Base-by-base conservation (phyloP, 1,284 basidiomycete genomes). In the Tremellales sp. region DNA sequence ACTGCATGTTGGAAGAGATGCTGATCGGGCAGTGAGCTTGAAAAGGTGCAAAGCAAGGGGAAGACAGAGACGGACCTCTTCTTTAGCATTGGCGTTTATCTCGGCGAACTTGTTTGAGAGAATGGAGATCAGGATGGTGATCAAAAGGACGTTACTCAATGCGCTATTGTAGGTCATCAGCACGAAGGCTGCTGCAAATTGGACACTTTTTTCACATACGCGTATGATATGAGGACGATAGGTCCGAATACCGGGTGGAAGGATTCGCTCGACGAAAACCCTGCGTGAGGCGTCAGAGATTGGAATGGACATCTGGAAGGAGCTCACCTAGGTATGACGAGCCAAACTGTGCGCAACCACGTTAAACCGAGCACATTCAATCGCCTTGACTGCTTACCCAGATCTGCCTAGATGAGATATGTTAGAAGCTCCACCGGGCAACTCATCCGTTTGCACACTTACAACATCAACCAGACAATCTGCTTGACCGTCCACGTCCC, bases 1-100 rank as follows among this genome's bases (percentile, higher is more conserved):
- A 95, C 87, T 2, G 88, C 81, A 60, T 81, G 84, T 70, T 94
- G 88, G 72, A 89, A 95, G 32, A 94, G 75, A 71, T 89, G 87
- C 83, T 90, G 57, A 4, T 39, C 9, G 6, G 25, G 16, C 12
- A 10, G 18, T 14, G 14, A 47, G 28, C 28, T 21, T 27, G 5
- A 36, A 43, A n/a, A 34, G 37, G 10, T 8, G n/a, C 46, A 39
- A 43, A 18, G 26, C 40, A 42, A 42, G 29, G 41, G 4, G 10
- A 10, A 21, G 22, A 29, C 50, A 22, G 32, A 19, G 29, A 35
- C 46, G 69, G 41, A 85, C 85, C 77, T 91, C 88, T 73, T 86
- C 80, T 87, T 57, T 84, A 6, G 86, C 86, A 71, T 89, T 89
- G 81, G 80, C 76, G 67, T 84, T 83, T 56, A 93, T 88, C 40